Evolutionary conservation across 1,284 basidiomycete genomes (phyloP), one percentile per base, ranked within the genome.

Genomic region (Boletus smithii): DNA sequence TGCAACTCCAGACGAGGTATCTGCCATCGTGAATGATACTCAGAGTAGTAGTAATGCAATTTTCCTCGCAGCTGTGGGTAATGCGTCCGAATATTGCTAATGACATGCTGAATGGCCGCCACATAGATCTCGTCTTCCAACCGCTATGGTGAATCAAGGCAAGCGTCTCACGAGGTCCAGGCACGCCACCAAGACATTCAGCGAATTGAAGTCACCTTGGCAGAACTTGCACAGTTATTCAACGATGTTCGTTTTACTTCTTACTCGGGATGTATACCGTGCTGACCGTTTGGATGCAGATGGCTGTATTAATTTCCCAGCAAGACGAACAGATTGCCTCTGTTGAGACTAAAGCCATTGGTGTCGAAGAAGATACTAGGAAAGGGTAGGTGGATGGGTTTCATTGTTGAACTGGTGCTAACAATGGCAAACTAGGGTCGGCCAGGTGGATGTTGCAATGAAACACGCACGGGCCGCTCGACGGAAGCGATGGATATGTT

Each of bases 141-240:
- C 51, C 81, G 86, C 33, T 93, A 94, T 66, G 88, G 85, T 38
- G 88, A 92, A 56, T 88, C 91, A 8, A 78, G 91, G 47, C 80
- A 81, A 35, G 94, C 90, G 0, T 91, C 90, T 65, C 80, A 84
- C 43, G 95, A 97, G 69, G 93, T 95, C 2, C 93, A 97, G 67
- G 84, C 90, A 57, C 79, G 95, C 42, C 92, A 97, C 61, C 81
- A 88, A 60, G 94, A 97, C 53, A 82, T 98, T 56, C 79, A 81
- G 57, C 82, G 82, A 60, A 93, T 97, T 65, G 93, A 97, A 67
- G 74, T 79, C 57, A 97, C 93, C 3, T 71, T 97, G 42, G 84
- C 81, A 20, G 93, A 97, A 66, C 77, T 97, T 44, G 89, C 87
- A 1, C 88, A 92, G 64, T 73, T 97, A 54, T 94, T 97, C 70